phyloP scores from a whole-genome alignment of 805 yeast genomes.

The Candida montana region DNA sequence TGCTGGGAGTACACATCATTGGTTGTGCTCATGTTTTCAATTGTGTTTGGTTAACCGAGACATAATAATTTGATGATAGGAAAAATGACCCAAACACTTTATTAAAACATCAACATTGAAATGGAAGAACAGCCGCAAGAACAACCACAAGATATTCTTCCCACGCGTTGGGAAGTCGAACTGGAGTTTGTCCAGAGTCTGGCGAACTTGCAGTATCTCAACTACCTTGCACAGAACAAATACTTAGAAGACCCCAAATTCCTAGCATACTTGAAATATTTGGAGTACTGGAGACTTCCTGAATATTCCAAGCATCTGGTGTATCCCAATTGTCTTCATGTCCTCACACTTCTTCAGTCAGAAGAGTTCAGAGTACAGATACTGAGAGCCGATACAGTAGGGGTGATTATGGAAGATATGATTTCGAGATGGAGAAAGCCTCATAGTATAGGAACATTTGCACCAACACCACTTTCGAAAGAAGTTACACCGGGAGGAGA shows the following conservation, averaged over 20 bases:
- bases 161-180: slow-evolving; percentile 87
- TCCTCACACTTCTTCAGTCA: slow-evolving; percentile 46
- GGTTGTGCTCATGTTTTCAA: neutral
- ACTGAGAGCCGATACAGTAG: slow-evolving; percentile 50
- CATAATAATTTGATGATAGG: too few species aligned
- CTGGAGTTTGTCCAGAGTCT: slow-evolving; percentile 79
- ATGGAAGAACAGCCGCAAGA: slow-evolving; percentile 4
- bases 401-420: slow-evolving; percentile 68
- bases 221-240: slow-evolving; percentile 80
- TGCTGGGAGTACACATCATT: slow-evolving; percentile 10
- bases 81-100: too few species aligned
- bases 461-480: slow-evolving; percentile 21
- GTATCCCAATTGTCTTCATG: slow-evolving; percentile 83
- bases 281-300: slow-evolving; percentile 81
- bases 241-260: slow-evolving; percentile 68
- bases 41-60: too few species aligned
- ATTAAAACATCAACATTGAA: neutral
- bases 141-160: slow-evolving; percentile 34
- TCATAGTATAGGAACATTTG: slow-evolving; percentile 14
- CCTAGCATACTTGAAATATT: slow-evolving; percentile 67
- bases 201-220: slow-evolving; percentile 83
- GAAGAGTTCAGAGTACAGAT: slow-evolving; percentile 51
- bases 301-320: slow-evolving; percentile 65
- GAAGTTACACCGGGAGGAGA: neutral
- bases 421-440: slow-evolving; percentile 53